These are phyloP conservation scores for Clonostachys rhizophaga DNA, from an alignment of 2,329 filamentous ascomycete species.

Conservation along the genomic window DNA sequence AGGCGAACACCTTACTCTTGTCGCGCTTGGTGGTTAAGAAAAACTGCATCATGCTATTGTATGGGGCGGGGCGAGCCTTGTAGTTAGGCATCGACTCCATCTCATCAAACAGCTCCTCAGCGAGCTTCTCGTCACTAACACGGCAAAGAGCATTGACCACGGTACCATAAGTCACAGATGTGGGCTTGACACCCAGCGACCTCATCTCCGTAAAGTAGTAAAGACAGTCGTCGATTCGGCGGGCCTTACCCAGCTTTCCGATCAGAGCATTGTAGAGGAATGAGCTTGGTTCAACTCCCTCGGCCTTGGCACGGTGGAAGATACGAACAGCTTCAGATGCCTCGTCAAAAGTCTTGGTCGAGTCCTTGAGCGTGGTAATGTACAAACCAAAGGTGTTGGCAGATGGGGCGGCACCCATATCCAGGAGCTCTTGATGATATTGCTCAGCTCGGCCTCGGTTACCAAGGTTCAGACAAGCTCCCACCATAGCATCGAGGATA, in stretches of 20 bases:
- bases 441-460: conserved; percentile 77
- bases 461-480: conserved; percentile 79
- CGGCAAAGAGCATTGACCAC: conserved; percentile 97
- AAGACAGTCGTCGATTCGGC: conserved; percentile 95
- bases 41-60: conserved; percentile 99
- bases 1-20: conserved; percentile 85
- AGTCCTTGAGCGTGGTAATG: conserved; percentile 98
- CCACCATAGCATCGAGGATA: conserved; percentile 94
- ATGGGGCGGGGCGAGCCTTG: conserved; percentile 93
- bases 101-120: conserved; percentile 96
- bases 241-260: conserved; percentile 95
- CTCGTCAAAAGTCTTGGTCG: conserved; percentile 95
- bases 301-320: conserved; percentile 87
- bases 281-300: conserved; percentile 92
- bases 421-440: conserved; percentile 86
- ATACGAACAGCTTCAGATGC: conserved; percentile 96
- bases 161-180: conserved; percentile 95
- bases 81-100: conserved; percentile 99
- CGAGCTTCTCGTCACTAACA: conserved; percentile 95
- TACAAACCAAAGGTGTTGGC: conserved; percentile 98
- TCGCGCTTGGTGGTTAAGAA: conserved; percentile 97
- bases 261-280: conserved; percentile 99
- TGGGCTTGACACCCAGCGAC: conserved; percentile 84
- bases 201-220: conserved; percentile 99
- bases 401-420: conserved; percentile 86